Evolutionary conservation across 768 basidiomycete species (phyloP).

Genomic region (Collybia sordida): DNA sequence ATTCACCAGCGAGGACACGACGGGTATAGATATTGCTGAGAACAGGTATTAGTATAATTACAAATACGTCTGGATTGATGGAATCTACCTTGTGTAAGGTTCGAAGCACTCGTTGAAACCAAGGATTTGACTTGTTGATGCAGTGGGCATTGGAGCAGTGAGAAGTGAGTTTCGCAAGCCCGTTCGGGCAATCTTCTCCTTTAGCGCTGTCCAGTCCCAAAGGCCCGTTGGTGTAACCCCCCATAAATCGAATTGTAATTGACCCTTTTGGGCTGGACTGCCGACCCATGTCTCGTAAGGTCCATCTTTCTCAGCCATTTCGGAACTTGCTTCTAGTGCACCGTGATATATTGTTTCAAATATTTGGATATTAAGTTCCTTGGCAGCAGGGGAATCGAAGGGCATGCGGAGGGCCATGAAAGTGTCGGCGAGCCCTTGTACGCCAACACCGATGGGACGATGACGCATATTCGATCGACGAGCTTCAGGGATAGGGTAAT

Average conservation of each 20-base stretch:
- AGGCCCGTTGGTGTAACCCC: conserved; percentile 83
- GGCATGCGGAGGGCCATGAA: conserved; percentile 98
- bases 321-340: conserved; percentile 86
- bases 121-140: conserved; percentile 96
- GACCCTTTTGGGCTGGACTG: conserved; percentile 85
- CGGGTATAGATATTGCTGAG: conserved; percentile 96
- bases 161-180: conserved; percentile 91
- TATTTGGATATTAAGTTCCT: conserved; percentile 89
- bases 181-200: conserved; percentile 77
- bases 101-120: conserved; percentile 99
- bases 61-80: not conserved
- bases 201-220: conserved; percentile 93
- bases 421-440: conserved; percentile 95
- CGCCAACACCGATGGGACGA: conserved; percentile 95
- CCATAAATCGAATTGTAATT: conserved; percentile 96
- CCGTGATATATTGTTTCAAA: conserved; percentile 99
- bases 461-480: conserved; percentile 94
- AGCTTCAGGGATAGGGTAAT: conserved; percentile 92
- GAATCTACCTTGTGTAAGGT: conserved; percentile 87
- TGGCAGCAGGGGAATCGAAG: conserved; percentile 88
- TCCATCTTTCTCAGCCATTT: conserved; percentile 77
- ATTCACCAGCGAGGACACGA: conserved; percentile 98
- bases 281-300: conserved; percentile 90
- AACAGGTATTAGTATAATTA: conserved; percentile 7
- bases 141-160: conserved; percentile 98